phyloP scores from a whole-genome alignment of 2,329 filamentous ascomycete species.

The Trichophyton schoenleinii region DNA sequence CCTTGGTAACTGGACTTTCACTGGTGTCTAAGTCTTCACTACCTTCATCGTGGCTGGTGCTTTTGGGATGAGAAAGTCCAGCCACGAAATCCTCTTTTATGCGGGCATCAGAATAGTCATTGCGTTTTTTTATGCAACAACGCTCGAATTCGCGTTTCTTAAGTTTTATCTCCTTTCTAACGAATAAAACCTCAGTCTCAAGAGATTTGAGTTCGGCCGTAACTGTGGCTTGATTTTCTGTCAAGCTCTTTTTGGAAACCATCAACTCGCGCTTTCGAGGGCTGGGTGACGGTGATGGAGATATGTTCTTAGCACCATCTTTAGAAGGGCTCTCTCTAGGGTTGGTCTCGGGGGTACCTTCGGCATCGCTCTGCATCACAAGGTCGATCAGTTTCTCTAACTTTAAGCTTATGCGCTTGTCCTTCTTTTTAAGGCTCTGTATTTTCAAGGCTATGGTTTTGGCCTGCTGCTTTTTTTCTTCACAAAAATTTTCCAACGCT shows the following conservation, averaged over 20 bases:
- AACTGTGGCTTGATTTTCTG: background rate
- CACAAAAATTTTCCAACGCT: background rate
- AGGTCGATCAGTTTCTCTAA: background rate
- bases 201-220: background rate
- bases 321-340: background rate
- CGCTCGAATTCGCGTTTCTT: conserved; percentile 6
- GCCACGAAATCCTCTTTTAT: conserved; percentile 49
- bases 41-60: conserved; percentile 34
- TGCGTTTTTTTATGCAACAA: conserved; percentile 43
- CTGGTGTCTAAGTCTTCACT: conserved; percentile 21
- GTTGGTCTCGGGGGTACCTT: background rate
- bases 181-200: background rate
- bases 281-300: background rate
- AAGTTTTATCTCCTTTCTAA: conserved; percentile 20
- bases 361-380: background rate
- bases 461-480: background rate
- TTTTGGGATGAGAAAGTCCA: conserved; percentile 48
- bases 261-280: background rate
- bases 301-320: background rate
- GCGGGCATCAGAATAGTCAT: conserved; percentile 41
- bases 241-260: background rate
- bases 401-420: background rate
- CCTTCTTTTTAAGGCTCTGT: background rate
- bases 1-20: conserved; percentile 47
- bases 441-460: background rate